phyloP scores from a whole-genome alignment of 2,329 filamentous ascomycete genomes.

The Aspergillus texensis region DNA sequence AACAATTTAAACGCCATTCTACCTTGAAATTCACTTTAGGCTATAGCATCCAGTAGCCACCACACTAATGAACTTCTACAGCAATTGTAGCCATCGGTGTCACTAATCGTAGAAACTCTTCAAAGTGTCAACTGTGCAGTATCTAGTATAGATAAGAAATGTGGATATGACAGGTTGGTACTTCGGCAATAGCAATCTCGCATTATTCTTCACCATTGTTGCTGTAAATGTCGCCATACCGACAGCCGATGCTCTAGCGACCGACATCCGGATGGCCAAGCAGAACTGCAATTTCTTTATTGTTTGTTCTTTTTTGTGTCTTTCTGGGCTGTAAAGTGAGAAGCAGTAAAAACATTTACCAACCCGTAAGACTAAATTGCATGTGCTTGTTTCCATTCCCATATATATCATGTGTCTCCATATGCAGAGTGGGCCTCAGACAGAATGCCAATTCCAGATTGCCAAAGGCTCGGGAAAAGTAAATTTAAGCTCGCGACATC shows the following conservation, averaged over 20 bases:
- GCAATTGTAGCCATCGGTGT: too few species aligned
- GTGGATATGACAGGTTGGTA: too few species aligned
- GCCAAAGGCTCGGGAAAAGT: not conserved
- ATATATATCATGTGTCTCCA: not conserved
- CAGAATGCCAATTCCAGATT: not conserved
- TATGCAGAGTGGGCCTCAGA: not conserved
- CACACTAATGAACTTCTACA: too few species aligned
- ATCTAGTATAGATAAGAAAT: too few species aligned
- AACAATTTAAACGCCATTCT: too few species aligned
- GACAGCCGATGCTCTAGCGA: too few species aligned
- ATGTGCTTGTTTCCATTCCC: not conserved
- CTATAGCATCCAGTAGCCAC: too few species aligned
- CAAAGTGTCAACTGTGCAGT: too few species aligned
- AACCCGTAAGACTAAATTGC: not conserved
- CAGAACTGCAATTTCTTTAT: not conserved
- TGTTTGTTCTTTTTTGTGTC: not conserved
- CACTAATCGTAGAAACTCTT: too few species aligned
- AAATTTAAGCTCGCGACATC: not conserved
- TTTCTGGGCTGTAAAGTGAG: too few species aligned
- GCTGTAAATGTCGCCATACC: not conserved
- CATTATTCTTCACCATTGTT: not conserved
- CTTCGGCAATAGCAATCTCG: too few species aligned
- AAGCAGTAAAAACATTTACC: accelerated
- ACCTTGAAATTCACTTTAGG: too few species aligned
- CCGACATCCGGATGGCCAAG: not conserved